A percentile compares a stretch with the other conserved stretches of the same genome.
phyloP scores from a whole-genome alignment of 495 filamentous ascomycete species.

The Penicillium angulare region DNA sequence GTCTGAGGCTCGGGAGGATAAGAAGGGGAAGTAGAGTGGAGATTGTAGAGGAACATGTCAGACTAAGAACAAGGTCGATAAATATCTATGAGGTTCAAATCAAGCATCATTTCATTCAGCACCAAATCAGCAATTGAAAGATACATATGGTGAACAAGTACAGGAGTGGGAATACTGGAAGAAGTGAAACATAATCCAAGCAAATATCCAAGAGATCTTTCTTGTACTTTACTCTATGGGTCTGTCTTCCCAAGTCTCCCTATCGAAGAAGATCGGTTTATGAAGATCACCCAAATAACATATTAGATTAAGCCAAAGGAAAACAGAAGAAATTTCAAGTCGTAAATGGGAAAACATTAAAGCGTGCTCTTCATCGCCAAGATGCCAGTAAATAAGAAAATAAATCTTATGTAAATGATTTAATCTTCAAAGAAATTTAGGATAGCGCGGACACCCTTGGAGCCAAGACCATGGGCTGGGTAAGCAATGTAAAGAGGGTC shows the following conservation, averaged over 20 bases:
- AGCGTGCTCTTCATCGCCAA: neutral
- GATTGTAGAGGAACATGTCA: no score
- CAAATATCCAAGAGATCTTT: conserved; percentile 4
- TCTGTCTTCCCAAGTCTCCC: no score
- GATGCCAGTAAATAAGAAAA: neutral
- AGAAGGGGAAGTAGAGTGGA: conserved; percentile 25
- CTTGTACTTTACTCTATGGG: neutral
- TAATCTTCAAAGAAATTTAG: conserved; percentile 81
- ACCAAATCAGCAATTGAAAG: neutral
- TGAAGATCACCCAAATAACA: no score
- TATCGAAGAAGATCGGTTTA: no score
- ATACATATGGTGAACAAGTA: conserved; percentile 17
- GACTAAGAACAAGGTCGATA: no score
- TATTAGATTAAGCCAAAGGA: no score
- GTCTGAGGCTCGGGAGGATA: no score
- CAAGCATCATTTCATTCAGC: conserved; percentile 2
- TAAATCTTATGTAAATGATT: conserved; percentile 3
- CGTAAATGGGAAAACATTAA: conserved; percentile 2
- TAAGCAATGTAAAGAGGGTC: conserved; percentile 81
- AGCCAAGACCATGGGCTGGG: conserved; percentile 74
- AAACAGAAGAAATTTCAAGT: neutral
- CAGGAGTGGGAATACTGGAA: conserved; percentile 28
- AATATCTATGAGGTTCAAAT: no score
- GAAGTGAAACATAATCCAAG: neutral
- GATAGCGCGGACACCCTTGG: conserved; percentile 70